Evolutionary conservation across 495 filamentous ascomycete genomes (phyloP).

Genomic region (Xylaria scruposa): DNA sequence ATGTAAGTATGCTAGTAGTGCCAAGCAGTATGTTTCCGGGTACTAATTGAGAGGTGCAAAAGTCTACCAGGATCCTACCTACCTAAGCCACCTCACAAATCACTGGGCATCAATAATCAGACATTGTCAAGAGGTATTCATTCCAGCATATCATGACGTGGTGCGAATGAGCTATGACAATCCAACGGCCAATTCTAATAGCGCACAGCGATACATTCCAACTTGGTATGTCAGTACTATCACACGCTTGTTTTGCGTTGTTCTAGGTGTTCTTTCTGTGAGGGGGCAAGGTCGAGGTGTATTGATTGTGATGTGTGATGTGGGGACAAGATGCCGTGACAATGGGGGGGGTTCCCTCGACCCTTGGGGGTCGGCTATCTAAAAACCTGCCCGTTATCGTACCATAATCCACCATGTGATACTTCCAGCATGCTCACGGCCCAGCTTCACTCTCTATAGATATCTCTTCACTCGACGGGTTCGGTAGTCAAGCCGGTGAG

Average conservation of each 20-base stretch:
- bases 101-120: not conserved
- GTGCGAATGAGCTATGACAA: conserved; percentile 1
- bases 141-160: conserved; percentile 2
- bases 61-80: not conserved
- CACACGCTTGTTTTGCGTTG: conserved; percentile 16
- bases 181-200: conserved; percentile 4
- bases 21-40: not conserved
- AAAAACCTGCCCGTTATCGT: conserved; percentile 25
- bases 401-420: conserved; percentile 25
- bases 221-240: conserved; percentile 17
- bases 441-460: conserved; percentile 12
- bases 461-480: conserved; percentile 10
- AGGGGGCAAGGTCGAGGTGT: conserved; percentile 32
- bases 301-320: conserved; percentile 41
- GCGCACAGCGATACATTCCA: conserved; percentile 1
- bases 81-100: not conserved
- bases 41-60: not conserved
- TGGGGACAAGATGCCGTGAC: conserved; percentile 41
- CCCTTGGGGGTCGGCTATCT: conserved; percentile 38
- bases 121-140: not conserved
- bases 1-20: not conserved
- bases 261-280: conserved; percentile 18
- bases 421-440: conserved; percentile 17
- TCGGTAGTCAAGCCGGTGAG: not conserved
- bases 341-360: conserved; percentile 33